phyloP scores from a whole-genome alignment of 139 green algal species.

The Diplosphaera chodatii region DNA sequence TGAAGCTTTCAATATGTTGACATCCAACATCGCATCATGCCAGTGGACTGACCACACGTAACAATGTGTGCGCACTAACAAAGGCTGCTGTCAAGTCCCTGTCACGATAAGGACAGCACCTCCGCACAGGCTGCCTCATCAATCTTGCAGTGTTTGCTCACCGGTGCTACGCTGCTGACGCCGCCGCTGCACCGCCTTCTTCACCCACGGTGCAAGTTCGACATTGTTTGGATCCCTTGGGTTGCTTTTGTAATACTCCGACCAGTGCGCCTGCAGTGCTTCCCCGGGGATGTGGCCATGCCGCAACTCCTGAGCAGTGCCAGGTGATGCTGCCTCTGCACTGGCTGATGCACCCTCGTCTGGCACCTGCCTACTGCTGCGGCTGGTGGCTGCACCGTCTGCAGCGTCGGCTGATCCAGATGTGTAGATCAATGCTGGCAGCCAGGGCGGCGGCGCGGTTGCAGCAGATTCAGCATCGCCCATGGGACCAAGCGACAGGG shows the following conservation, averaged over 20 bases:
- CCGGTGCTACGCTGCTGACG: not conserved
- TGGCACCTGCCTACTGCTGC: not conserved
- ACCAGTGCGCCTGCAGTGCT: constrained; percentile 26
- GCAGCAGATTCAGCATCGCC: not conserved
- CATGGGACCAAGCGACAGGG: constrained; percentile 14
- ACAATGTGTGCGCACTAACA: no score
- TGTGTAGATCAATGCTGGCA: constrained; percentile 27
- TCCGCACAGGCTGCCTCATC: no score
- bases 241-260: constrained; percentile 22
- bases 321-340: not conserved
- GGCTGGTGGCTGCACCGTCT: no score
- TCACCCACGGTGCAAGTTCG: constrained; percentile 33
- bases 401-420: no score
- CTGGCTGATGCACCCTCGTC: not conserved
- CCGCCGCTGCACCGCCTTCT: not conserved
- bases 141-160: no score
- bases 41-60: no score
- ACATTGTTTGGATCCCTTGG: constrained; percentile 15
- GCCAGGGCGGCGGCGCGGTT: constrained; percentile 14
- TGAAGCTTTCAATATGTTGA: no score
- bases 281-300: not conserved
- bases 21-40: no score
- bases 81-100: no score
- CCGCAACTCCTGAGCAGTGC: constrained; percentile 2
- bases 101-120: no score